Base-by-base conservation (phyloP, 2,329 filamentous ascomycete genomes). In the Endothia cerciana region DNA sequence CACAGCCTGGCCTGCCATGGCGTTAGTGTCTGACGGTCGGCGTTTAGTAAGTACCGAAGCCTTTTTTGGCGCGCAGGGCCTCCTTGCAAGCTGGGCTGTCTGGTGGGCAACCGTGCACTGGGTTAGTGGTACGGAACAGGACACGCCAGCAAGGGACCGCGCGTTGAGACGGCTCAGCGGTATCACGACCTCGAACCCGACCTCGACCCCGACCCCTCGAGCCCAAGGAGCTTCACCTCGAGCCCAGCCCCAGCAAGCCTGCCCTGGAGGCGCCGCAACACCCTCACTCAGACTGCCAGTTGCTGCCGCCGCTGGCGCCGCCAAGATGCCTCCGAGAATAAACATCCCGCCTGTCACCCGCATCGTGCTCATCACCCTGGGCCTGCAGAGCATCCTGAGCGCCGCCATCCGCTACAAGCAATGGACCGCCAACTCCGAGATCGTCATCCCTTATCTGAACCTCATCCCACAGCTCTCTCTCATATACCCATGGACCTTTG, bases 311-410 rank as follows among this genome's bases (percentile, higher is more conserved):
- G 56, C 62, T 38, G 15, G 17, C 19, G 15, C 22, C 22, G 68
- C 72, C 78, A 78, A 73, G 75, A 91, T 97, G 93, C 86, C 91
- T 73, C 85, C 89, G 63, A 90, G 94, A 82, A 85, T 97, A 80
- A 97, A 96, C 75, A 90, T 98, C 69, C 95, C 95, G 67, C 94
- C 95, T 38, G 87, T 97, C 71, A 98, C 95, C 58, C 90, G 95
- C 70, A 88, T 87, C 72, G 84, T 94, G 64, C 89, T 99, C 72
- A 86, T 91, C 74, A 84, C 85, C 67, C 85, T 97, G 66, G 78
- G 93, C 70, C 80, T 88, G 69, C 89, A 97, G 78, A 96, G 93
- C 62, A 80, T 95, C 72, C 84, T 97, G 74, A 95, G 94, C 80
- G 89, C 91, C 70, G 84, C 89, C 71, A 88, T 96, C 77, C 87